A percentile compares a stretch with the other conserved stretches of the same genome.
Conservation (phyloP, 495 filamentous ascomycete genomes). For the Neurospora tetraspora region DNA sequence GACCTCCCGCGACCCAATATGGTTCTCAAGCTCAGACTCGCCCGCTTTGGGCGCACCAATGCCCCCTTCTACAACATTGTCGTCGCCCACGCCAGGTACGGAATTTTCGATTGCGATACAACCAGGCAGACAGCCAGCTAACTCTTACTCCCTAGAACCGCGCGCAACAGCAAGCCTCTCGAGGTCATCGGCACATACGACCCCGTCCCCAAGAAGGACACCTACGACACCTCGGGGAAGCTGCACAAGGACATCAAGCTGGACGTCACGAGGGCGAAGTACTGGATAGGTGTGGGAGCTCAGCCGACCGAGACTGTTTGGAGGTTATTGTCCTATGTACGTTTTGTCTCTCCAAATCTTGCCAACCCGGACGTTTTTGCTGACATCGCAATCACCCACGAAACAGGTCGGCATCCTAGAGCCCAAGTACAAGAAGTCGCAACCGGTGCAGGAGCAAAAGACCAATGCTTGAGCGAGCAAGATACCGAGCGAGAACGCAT, state of each 20-base stretch:
- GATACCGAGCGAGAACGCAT: neutral
- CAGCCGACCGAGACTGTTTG: constrained; percentile 85
- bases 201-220: constrained; percentile 65
- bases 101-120: constrained; percentile 1
- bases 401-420: neutral
- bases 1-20: constrained; percentile 36
- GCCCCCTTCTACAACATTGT: constrained; percentile 94
- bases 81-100: constrained; percentile 86
- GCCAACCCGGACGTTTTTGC: neutral
- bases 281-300: constrained; percentile 95
- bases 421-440: neutral
- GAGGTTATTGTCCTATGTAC: constrained; percentile 78
- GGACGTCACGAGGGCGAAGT: constrained; percentile 70
- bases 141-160: constrained; percentile 42
- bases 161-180: constrained; percentile 74
- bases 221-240: constrained; percentile 54
- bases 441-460: neutral
- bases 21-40: constrained; percentile 87
- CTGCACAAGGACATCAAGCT: constrained; percentile 84
- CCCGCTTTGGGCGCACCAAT: constrained; percentile 85
- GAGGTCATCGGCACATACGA: constrained; percentile 96
- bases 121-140: neutral
- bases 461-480: neutral
- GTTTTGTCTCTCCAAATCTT: constrained; percentile 14
- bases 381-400: neutral